A percentile compares a stretch with the other conserved stretches of the same genome.
phyloP scores from a whole-genome alignment of 2,329 filamentous ascomycete genomes.

The Talaromyces funiculosus region DNA sequence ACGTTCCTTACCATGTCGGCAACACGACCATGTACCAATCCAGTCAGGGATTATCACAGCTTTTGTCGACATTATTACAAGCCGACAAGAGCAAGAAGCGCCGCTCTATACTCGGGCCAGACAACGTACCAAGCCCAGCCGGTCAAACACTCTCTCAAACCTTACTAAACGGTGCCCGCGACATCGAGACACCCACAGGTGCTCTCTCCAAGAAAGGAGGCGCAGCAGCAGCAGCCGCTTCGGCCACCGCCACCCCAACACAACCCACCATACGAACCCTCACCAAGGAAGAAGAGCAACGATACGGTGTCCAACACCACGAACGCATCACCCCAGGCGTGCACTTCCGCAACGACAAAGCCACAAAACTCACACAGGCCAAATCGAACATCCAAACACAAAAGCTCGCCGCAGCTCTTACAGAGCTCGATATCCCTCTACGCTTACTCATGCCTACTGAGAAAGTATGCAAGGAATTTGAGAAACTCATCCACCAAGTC shows the following conservation, averaged over 20 bases:
- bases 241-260: constrained; percentile 28
- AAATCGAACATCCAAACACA: constrained; percentile 47
- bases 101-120: constrained; percentile 61
- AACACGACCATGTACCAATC: constrained; percentile 74
- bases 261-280: constrained; percentile 62
- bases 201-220: constrained; percentile 29
- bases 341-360: constrained; percentile 69
- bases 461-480: constrained; percentile 46
- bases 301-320: constrained; percentile 79
- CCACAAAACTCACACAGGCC: constrained; percentile 45
- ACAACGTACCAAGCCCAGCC: constrained; percentile 48
- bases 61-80: constrained; percentile 75
- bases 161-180: constrained; percentile 31
- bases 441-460: constrained; percentile 47
- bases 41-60: constrained; percentile 69
- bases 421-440: constrained; percentile 43
- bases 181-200: constrained; percentile 34
- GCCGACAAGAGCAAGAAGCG: constrained; percentile 88
- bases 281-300: constrained; percentile 65
- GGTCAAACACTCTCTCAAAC: constrained; percentile 46
- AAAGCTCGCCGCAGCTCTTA: constrained; percentile 43
- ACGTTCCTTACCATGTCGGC: constrained; percentile 66
- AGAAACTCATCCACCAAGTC: constrained; percentile 43
- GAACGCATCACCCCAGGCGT: constrained; percentile 82
- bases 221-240: constrained; percentile 30